These are phyloP conservation scores for Hypoxylon fragiforme DNA, from an alignment of 495 filamentous ascomycete species.

Conservation along the genomic window DNA sequence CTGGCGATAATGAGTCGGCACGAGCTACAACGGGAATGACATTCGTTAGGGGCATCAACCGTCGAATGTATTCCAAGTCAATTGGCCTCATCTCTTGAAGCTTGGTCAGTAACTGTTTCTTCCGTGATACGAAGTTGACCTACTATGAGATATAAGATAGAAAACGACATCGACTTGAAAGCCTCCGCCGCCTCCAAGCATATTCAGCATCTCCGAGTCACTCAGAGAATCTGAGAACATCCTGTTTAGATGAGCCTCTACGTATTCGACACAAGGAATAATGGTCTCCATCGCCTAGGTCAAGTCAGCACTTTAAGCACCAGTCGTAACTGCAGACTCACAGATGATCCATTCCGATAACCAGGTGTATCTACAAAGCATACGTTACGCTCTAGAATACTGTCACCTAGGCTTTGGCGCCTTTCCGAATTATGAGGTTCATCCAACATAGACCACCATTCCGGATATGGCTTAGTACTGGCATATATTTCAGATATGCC, in stretches of 20 bases:
- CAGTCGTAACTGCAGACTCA: slow-evolving; percentile 36
- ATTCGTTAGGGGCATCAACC: slow-evolving; percentile 77
- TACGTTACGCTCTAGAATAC: slow-evolving; percentile 86
- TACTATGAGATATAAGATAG: slow-evolving; percentile 66
- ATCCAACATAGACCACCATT: slow-evolving; percentile 93
- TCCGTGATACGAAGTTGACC: neutral
- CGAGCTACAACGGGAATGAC: slow-evolving; percentile 84
- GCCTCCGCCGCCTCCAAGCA: slow-evolving; percentile 85
- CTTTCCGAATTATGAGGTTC: slow-evolving; percentile 69
- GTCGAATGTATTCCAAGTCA: slow-evolving; percentile 77
- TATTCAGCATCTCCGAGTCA: slow-evolving; percentile 74
- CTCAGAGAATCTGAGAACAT: slow-evolving; percentile 62
- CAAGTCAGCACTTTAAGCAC: slow-evolving; percentile 10
- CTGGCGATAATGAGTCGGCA: slow-evolving; percentile 66
- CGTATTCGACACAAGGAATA: slow-evolving; percentile 66
- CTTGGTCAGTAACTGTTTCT: slow-evolving; percentile 25
- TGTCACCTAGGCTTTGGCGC: slow-evolving; percentile 78
- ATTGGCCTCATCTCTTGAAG: slow-evolving; percentile 65
- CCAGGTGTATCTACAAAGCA: slow-evolving; percentile 93
- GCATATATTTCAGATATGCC: slow-evolving; percentile 82
- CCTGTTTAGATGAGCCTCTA: slow-evolving; percentile 71
- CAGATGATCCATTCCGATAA: slow-evolving; percentile 64
- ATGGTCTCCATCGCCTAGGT: slow-evolving; percentile 64
- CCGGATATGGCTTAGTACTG: slow-evolving; percentile 88
- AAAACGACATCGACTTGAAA: slow-evolving; percentile 87